A percentile compares a stretch with the other conserved stretches of the same genome.
Conservation (phyloP, 352 stramenopile genomes). For the Aphanomyces astaci region DNA sequence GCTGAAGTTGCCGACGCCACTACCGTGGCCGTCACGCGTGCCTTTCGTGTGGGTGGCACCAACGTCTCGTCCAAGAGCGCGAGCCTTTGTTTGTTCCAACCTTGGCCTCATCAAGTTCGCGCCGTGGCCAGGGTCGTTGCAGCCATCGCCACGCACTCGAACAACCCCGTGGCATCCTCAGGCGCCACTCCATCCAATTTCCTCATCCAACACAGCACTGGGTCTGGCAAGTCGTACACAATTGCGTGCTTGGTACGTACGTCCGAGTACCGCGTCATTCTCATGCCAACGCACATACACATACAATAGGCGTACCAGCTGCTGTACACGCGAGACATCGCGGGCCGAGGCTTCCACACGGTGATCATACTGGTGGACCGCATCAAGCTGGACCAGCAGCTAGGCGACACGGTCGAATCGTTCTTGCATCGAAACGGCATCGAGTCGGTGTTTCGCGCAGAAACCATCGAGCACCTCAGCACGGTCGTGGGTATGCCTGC, state of each 20-base stretch:
- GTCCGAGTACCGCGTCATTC: too few species aligned
- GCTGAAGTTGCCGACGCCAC: background rate
- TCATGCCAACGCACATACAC: background rate
- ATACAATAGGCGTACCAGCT: constrained; percentile 49
- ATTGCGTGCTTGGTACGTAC: constrained; percentile 52
- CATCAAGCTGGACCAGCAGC: constrained; percentile 78
- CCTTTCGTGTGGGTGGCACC: constrained; percentile 12
- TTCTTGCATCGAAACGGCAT: constrained; percentile 68
- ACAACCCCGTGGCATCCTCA: background rate
- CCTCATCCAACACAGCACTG: constrained; percentile 75
- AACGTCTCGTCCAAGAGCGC: background rate
- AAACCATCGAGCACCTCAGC: constrained; percentile 64
- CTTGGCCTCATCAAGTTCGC: constrained; percentile 19
- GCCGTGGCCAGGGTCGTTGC: constrained; percentile 16
- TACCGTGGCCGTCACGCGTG: background rate
- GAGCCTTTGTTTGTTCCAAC: background rate
- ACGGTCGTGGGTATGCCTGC: constrained; percentile 34
- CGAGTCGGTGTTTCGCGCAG: constrained; percentile 57
- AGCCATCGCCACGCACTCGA: too few species aligned
- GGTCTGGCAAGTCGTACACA: constrained; percentile 71
- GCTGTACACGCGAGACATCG: constrained; percentile 41
- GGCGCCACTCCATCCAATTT: constrained; percentile 26
- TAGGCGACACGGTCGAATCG: constrained; percentile 57
- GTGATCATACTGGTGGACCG: constrained; percentile 69
- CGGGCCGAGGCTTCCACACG: constrained; percentile 51